A percentile compares a stretch with the other conserved stretches of the same genome.
Conservation (phyloP, 2,329 filamentous ascomycete species). For the Pseudogymnoascus sp. region DNA sequence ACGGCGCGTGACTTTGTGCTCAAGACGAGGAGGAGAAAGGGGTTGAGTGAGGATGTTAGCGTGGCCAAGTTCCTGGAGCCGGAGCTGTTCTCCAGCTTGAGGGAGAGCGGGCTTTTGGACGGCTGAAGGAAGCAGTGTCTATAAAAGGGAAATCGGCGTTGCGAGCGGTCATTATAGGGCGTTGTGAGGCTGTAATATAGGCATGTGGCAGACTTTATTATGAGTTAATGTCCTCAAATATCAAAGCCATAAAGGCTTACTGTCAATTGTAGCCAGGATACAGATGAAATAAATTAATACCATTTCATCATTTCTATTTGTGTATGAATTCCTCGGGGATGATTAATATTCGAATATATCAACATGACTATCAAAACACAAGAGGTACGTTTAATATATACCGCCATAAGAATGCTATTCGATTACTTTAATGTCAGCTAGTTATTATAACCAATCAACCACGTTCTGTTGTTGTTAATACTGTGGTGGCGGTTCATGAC, state of each 20-base stretch:
- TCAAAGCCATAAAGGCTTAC: neutral
- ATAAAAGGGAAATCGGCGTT: conserved; percentile 9
- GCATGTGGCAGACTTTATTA: conserved; percentile 3
- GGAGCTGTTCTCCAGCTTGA: conserved; percentile 79
- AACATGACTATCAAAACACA: neutral
- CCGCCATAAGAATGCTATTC: neutral
- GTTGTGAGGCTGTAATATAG: conserved; percentile 9
- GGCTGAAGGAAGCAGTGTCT: conserved; percentile 26
- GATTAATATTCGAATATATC: neutral
- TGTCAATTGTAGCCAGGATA: neutral
- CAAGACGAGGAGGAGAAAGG: conserved; percentile 90
- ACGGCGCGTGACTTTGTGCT: conserved; percentile 93
- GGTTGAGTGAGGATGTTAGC: conserved; percentile 87
- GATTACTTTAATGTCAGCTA: neutral
- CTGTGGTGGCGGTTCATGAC: neutral
- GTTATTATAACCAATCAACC: neutral
- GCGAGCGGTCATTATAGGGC: conserved; percentile 8
- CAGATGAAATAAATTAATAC: conserved; percentile 4
- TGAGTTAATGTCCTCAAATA: conserved; percentile 1
- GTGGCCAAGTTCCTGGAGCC: conserved; percentile 95
- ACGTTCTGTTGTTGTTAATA: neutral
- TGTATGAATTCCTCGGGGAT: neutral
- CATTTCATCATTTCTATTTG: neutral
- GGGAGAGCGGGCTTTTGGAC: conserved; percentile 81
- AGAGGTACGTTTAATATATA: neutral